Conservation (phyloP, 2,329 filamentous ascomycete genomes). For the Aspergillus eucalypticola region DNA sequence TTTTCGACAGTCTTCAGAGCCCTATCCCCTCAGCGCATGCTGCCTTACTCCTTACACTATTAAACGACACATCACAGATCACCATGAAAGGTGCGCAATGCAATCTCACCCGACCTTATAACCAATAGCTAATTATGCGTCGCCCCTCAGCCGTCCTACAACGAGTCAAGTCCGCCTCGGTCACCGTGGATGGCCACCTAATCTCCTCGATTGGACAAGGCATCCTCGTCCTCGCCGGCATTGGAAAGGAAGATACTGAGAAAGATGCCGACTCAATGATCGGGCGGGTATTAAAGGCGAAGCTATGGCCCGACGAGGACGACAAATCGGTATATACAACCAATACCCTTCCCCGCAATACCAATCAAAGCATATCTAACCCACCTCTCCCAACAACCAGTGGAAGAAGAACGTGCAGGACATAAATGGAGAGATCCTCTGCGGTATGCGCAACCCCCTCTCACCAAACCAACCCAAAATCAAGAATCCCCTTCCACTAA, state of each 20-base stretch:
- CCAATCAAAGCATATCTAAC: slow-evolving; percentile 3
- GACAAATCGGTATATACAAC: slow-evolving; percentile 60
- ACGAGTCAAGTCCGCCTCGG: slow-evolving; percentile 89
- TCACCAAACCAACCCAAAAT: neutral
- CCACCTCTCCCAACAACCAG: slow-evolving; percentile 45
- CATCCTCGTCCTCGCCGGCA: slow-evolving; percentile 84
- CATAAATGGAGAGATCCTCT: slow-evolving; percentile 88
- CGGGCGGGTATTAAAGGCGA: slow-evolving; percentile 83
- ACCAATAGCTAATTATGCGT: neutral
- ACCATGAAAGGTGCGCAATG: slow-evolving; percentile 44
- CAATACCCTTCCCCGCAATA: neutral
- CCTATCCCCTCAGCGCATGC: neutral
- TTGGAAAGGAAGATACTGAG: slow-evolving; percentile 84
- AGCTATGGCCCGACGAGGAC: slow-evolving; percentile 82
- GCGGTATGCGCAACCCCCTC: slow-evolving; percentile 61
- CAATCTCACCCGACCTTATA: neutral
- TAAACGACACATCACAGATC: neutral
- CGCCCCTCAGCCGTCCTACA: slow-evolving; percentile 74
- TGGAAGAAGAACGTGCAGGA: slow-evolving; percentile 92
- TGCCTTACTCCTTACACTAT: too few relatives aligned
- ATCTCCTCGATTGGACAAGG: slow-evolving; percentile 91
- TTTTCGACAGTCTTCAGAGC: neutral
- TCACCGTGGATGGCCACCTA: slow-evolving; percentile 87
- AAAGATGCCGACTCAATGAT: slow-evolving; percentile 85
- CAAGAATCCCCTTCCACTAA: neutral